These are phyloP conservation scores for Cladobotryum mycophilum DNA, from an alignment of 2,329 filamentous ascomycete genomes.

Conservation along the genomic window DNA sequence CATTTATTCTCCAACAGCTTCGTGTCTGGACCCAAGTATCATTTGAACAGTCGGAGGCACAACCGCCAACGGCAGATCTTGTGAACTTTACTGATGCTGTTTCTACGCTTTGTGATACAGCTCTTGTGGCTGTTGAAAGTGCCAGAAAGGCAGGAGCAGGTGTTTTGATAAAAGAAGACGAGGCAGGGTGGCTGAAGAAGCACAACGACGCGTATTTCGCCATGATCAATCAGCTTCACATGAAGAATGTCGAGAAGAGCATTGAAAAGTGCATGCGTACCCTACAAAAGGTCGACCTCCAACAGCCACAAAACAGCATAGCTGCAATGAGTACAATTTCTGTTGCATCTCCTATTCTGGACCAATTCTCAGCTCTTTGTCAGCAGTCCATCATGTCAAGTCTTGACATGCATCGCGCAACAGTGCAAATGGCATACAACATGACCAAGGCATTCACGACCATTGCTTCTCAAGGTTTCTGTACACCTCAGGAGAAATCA, in stretches of 20 bases:
- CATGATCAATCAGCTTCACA: constrained; percentile 54
- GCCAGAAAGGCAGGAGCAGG: constrained; percentile 50
- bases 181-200: constrained; percentile 29
- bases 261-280: constrained; percentile 33
- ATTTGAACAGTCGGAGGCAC: constrained; percentile 12
- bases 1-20: constrained; percentile 61
- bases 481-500: constrained; percentile 76
- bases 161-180: constrained; percentile 28
- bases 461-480: constrained; percentile 82
- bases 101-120: constrained; percentile 62
- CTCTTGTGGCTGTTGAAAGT: constrained; percentile 74
- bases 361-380: constrained; percentile 63
- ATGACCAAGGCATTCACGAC: constrained; percentile 73
- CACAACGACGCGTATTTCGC: constrained; percentile 46
- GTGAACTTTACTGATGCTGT: constrained; percentile 51
- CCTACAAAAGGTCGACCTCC: constrained; percentile 28
- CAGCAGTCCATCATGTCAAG: constrained; percentile 52
- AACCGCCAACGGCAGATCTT: constrained; percentile 18
- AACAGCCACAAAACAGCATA: constrained; percentile 19
- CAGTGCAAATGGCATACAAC: constrained; percentile 67
- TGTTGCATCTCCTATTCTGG: constrained; percentile 57
- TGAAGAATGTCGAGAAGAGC: constrained; percentile 45
- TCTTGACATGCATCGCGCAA: constrained; percentile 59
- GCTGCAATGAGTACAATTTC: constrained; percentile 27
- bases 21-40: constrained; percentile 52